Evolutionary conservation across 2,329 filamentous ascomycete genomes (phyloP).

Genomic region (Diplodia seriata): DNA sequence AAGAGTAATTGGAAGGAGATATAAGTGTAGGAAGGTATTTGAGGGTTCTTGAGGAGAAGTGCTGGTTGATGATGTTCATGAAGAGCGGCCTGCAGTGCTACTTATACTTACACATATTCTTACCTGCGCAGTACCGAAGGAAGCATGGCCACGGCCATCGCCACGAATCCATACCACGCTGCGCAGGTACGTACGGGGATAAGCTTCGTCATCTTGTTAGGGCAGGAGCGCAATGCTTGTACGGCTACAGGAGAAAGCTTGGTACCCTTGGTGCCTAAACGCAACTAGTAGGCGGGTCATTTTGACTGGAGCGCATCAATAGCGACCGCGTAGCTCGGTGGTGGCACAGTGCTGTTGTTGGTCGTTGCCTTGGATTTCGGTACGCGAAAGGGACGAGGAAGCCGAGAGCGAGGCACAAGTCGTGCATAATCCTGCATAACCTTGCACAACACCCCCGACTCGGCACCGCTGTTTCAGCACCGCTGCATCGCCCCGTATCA

Average conservation of each 20-base stretch:
- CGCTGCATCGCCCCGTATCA: background rate
- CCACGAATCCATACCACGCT: background rate
- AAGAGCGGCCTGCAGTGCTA: background rate
- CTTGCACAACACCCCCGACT: too few species aligned
- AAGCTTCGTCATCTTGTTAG: slow-evolving; percentile 12
- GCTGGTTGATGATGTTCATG: background rate
- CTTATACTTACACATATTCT: background rate
- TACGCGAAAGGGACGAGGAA: background rate
- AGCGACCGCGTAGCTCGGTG: background rate
- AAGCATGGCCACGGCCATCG: background rate
- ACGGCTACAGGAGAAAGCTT: background rate
- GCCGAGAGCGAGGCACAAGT: slow-evolving; percentile 8
- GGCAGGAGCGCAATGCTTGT: background rate
- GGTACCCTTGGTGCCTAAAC: slow-evolving; percentile 8
- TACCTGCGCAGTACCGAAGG: background rate
- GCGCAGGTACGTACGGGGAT: background rate
- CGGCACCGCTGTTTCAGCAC: background rate
- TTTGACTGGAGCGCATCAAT: background rate
- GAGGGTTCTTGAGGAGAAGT: background rate
- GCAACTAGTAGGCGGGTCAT: background rate
- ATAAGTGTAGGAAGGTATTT: background rate
- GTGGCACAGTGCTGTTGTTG: background rate
- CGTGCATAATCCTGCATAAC: slow-evolving; percentile 3
- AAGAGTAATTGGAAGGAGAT: background rate
- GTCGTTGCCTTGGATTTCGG: background rate